Evolutionary conservation across 495 filamentous ascomycete species (phyloP).

Genomic region (Tuber aestivum): DNA sequence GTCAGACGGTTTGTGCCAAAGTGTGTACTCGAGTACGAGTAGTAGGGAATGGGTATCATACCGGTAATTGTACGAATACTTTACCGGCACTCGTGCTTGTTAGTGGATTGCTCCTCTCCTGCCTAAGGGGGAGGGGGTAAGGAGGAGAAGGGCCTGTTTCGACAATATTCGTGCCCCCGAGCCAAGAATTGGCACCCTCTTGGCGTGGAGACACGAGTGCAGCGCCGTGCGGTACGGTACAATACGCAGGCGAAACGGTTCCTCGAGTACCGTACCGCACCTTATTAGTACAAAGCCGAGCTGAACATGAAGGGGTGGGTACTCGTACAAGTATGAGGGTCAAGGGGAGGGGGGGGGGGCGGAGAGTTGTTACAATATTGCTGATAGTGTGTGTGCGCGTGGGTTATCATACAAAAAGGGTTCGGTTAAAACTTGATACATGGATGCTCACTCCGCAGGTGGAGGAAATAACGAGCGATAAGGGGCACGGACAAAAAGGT

Average conservation of each 20-base stretch:
- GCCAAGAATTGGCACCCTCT: not conserved
- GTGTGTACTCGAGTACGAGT: not conserved
- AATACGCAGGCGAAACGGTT: constrained; percentile 5
- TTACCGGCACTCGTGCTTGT: not conserved
- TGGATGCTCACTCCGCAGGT: not conserved
- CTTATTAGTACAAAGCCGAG: not conserved
- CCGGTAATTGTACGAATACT: too few relatives aligned
- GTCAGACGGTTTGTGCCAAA: not conserved
- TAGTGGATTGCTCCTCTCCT: not conserved
- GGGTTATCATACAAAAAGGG: not conserved
- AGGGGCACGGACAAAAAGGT: not conserved
- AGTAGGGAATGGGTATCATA: not conserved
- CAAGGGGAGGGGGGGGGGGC: not conserved
- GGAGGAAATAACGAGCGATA: not conserved
- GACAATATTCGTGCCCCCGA: too few relatives aligned
- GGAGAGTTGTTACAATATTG: not conserved
- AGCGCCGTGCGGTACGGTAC: too few relatives aligned
- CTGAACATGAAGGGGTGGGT: constrained; percentile 4
- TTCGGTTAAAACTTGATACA: not conserved
- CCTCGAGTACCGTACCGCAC: not conserved
- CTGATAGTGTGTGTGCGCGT: not conserved
- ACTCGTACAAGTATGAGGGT: not conserved
- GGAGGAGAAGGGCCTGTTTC: not conserved
- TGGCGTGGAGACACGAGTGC: not conserved
- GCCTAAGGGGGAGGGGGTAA: not conserved